phyloP scores from a whole-genome alignment of 2,329 filamentous ascomycete species.

The Penicillium sp. region DNA sequence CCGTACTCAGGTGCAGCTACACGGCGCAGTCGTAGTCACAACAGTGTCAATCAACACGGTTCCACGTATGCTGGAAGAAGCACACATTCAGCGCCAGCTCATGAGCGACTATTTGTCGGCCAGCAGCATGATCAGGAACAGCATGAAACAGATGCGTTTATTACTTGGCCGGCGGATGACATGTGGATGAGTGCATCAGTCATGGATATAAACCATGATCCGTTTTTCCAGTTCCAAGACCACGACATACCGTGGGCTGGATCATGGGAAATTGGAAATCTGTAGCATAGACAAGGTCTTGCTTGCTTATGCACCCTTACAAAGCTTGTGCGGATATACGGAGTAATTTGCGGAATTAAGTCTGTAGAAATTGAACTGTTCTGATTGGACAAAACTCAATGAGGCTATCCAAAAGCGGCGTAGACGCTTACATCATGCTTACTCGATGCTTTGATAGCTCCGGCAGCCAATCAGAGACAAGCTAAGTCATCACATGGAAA shows the following conservation, averaged over 20 bases:
- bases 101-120: slow-evolving; percentile 3
- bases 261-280: slow-evolving; percentile 28
- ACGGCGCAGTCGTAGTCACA: slow-evolving; percentile 2
- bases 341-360: no score
- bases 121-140: slow-evolving; percentile 14
- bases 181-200: slow-evolving; percentile 23
- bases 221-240: slow-evolving; percentile 29
- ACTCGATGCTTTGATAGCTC: neutral
- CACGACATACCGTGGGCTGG: slow-evolving; percentile 23
- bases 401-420: neutral
- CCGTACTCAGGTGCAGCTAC: slow-evolving; percentile 22
- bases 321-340: neutral
- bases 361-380: neutral
- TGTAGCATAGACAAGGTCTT: slow-evolving; percentile 12
- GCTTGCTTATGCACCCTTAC: neutral
- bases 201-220: slow-evolving; percentile 26
- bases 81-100: slow-evolving; percentile 7
- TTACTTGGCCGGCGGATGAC: slow-evolving; percentile 17
- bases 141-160: slow-evolving; percentile 8
- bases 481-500: no score
- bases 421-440: slow-evolving; percentile 12
- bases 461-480: slow-evolving; percentile 3
- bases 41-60: neutral
- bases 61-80: neutral
- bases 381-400: neutral